Base-by-base conservation (phyloP, 1,139 yeast genomes). In the Pichia sorboxylosa region DNA sequence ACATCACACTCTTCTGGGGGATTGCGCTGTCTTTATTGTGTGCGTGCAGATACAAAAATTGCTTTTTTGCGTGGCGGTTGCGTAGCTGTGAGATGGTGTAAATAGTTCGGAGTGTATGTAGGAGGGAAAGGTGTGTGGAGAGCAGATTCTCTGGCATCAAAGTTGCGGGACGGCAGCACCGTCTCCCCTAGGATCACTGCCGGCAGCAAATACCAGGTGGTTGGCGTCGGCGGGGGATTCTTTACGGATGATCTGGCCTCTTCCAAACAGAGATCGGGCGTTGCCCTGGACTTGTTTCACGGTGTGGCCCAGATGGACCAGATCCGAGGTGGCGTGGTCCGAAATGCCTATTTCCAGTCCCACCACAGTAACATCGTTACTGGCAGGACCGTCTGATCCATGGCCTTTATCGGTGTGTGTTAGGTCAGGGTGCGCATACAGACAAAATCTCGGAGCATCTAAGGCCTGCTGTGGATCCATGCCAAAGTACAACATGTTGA, bases 181-280 rank as follows among this genome's bases (percentile, higher is more conserved):
- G 49, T 82, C 94, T 11, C 87, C 93, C 39, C 94, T 62, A 22
- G 65, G 66, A 44, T 82, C 94, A 35, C 82, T 73, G 0, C 94
- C 94, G 8, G 73, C 93, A 26, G 78, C 63, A 52, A 69, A 75
- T 1, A 73, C 64, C 32, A 69, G 52, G 5, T 48, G 44, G 24
- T 55, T 52, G 20, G 45, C 48, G 8, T 26, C 38, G 11, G 31
- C 33, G 5, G 26, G 24, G 3, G 59, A 47, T 22, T 60, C 66
- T 39, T 63, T 66, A 42, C 63, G 64, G 38, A 82, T 79, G 29
- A 82, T 68, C 50, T 82, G 94, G 2, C 90, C 92, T 36, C 93
- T 63, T 3, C 87, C 87, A 55, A 74, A 76, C 13, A 55, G 32
- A 5, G 25, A 26, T 39, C 87, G 59, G 1, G 47, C 58, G 33